Evolutionary conservation across 2,329 filamentous ascomycete species (phyloP).

Genomic region (Anthostomella pinea): DNA sequence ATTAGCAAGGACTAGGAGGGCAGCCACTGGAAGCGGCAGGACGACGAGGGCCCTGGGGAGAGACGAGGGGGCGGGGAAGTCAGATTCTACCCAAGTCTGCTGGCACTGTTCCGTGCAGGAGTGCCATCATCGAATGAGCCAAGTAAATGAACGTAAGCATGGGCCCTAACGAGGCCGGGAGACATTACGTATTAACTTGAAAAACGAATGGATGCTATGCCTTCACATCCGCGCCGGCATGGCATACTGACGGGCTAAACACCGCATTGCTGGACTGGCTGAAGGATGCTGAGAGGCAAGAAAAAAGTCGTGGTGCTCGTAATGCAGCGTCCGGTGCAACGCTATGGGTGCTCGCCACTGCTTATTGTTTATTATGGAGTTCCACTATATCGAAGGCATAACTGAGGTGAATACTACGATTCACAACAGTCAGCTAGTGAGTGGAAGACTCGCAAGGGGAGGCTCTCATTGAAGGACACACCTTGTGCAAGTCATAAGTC

Average conservation of each 20-base stretch:
- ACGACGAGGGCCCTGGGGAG: no score
- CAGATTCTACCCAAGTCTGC: constrained; percentile 93
- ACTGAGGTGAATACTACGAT: no score
- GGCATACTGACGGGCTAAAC: constrained; percentile 74
- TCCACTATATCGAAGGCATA: constrained; percentile 46
- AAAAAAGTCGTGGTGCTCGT: constrained; percentile 86
- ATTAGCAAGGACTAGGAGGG: no score
- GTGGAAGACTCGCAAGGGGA: no score
- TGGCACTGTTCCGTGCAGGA: constrained; percentile 82
- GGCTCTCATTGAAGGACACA: no score
- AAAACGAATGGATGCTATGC: constrained; percentile 82
- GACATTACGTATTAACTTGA: constrained; percentile 72
- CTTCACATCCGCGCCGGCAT: constrained; percentile 97
- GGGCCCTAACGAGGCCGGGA: constrained; percentile 77
- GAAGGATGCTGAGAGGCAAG: constrained; percentile 83
- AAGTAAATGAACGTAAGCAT: constrained; percentile 91
- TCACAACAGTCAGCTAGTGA: no score
- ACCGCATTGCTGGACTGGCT: constrained; percentile 63
- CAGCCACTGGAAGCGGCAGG: no score
- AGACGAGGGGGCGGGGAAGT: no score
- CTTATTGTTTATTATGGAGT: constrained; percentile 52
- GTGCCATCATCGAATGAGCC: constrained; percentile 84
- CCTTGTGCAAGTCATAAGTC: no score
- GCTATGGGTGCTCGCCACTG: constrained; percentile 85
- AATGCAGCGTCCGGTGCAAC: constrained; percentile 73